Evolutionary conservation across 495 filamentous ascomycete genomes (phyloP).

Genomic region (Penicillium macrosclerotiorum): DNA sequence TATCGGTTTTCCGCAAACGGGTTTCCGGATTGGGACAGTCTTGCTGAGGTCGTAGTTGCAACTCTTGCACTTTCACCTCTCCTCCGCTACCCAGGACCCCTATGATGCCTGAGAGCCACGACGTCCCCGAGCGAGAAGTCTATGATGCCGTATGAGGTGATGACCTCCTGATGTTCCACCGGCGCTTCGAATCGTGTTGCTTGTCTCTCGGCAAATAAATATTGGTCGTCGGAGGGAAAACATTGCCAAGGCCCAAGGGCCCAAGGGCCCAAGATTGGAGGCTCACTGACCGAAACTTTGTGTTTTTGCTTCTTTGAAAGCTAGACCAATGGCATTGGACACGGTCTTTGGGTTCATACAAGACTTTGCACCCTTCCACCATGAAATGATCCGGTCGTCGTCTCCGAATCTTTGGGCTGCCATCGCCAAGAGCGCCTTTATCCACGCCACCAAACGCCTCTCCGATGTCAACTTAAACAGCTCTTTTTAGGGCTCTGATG

Average conservation of each 20-base stretch:
- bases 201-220: slow-evolving; percentile 1
- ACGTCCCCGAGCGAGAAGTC: too few relatives aligned
- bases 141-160: not conserved
- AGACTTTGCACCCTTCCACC: too few relatives aligned
- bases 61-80: not conserved
- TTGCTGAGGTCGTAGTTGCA: not conserved
- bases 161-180: not conserved
- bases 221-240: not conserved
- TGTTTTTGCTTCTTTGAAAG: too few relatives aligned
- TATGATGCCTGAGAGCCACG: too few relatives aligned
- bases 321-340: too few relatives aligned
- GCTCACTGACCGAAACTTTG: not conserved
- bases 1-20: not conserved
- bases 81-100: not conserved
- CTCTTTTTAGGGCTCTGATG: not conserved
- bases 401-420: not conserved
- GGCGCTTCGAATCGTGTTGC: not conserved
- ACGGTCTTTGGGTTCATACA: too few relatives aligned
- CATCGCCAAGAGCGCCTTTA: not conserved
- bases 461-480: slow-evolving; percentile 5
- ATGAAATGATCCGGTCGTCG: not conserved
- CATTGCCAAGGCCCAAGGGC: too few relatives aligned
- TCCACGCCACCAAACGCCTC: slow-evolving; percentile 7
- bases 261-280: too few relatives aligned
- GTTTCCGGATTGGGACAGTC: not conserved